phyloP scores from a whole-genome alignment of 2,329 filamentous ascomycete species.

The Mycosphaerella sp. region DNA sequence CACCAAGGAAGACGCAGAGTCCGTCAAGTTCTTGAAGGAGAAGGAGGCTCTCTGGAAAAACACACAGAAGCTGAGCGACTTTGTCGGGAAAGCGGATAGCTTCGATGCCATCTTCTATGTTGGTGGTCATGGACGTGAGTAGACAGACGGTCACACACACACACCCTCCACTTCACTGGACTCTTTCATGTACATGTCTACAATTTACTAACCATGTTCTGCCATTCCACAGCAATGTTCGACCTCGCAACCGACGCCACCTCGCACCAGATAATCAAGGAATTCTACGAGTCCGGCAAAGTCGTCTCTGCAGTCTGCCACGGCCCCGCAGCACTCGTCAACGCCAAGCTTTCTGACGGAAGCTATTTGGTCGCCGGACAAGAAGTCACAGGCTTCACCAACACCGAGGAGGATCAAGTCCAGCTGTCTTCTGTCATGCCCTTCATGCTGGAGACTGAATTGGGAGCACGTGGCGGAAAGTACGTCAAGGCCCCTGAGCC shows the following conservation, averaged over 20 bases:
- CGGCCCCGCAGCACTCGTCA: conserved; percentile 57
- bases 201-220: neutral
- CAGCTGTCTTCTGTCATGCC: conserved; percentile 43
- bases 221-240: conserved; percentile 60
- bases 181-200: too few species aligned
- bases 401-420: conserved; percentile 49
- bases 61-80: conserved; percentile 53
- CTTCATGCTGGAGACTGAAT: conserved; percentile 56
- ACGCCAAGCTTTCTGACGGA: conserved; percentile 50
- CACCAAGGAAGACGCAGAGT: conserved; percentile 29
- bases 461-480: conserved; percentile 48
- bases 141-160: neutral
- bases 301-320: conserved; percentile 63
- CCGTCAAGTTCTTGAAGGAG: conserved; percentile 42
- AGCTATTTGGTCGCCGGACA: conserved; percentile 51
- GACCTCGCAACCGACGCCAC: conserved; percentile 54
- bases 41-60: conserved; percentile 58
- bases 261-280: conserved; percentile 55
- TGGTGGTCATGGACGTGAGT: conserved; percentile 53
- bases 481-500: conserved; percentile 51
- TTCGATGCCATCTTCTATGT: conserved; percentile 60
- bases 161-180: too few species aligned
- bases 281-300: conserved; percentile 58
- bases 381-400: conserved; percentile 55
- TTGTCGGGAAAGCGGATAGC: conserved; percentile 52